Evolutionary conservation across 1,284 basidiomycete species (phyloP).

Genomic region (Tetrapyrgos nigripes): DNA sequence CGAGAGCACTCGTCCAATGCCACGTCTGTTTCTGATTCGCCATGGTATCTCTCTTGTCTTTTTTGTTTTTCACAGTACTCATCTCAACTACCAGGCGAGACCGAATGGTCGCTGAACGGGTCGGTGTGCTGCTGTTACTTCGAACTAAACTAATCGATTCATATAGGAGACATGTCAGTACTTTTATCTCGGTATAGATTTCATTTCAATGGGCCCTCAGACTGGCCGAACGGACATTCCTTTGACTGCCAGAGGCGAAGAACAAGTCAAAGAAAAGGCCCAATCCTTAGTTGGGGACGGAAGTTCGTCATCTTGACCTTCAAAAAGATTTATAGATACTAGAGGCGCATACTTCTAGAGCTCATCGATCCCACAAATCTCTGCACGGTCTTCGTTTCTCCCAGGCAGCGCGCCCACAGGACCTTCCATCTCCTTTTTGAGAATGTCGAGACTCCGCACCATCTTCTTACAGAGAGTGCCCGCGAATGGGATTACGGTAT

Average conservation of each 20-base stretch:
- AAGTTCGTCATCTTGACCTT: slow-evolving; percentile 55
- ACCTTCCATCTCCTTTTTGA: slow-evolving; percentile 87
- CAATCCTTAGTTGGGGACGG: slow-evolving; percentile 74
- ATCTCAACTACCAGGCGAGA: slow-evolving; percentile 68
- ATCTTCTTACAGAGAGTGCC: slow-evolving; percentile 68
- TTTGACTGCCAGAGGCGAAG: slow-evolving; percentile 82
- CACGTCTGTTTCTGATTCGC: slow-evolving; percentile 78
- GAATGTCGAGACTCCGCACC: slow-evolving; percentile 57
- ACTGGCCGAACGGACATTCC: slow-evolving; percentile 91
- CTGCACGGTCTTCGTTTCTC: slow-evolving; percentile 83
- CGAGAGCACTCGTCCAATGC: slow-evolving; percentile 64
- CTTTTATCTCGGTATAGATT: background rate
- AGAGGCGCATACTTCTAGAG: slow-evolving; percentile 52
- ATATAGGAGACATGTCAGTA: slow-evolving; percentile 72
- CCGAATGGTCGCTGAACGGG: slow-evolving; percentile 94
- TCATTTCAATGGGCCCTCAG: slow-evolving; percentile 44
- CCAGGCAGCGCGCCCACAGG: slow-evolving; percentile 81
- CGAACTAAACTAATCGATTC: background rate
- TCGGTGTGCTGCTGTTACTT: slow-evolving; percentile 35
- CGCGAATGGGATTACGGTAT: slow-evolving; percentile 88
- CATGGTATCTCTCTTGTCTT: slow-evolving; percentile 59
- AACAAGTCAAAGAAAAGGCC: slow-evolving; percentile 73
- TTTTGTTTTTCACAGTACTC: background rate
- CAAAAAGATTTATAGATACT: background rate
- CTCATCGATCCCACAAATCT: slow-evolving; percentile 83